Evolutionary conservation across 2,329 filamentous ascomycete genomes (phyloP), one percentile per base, ranked within the genome.

Genomic region (Arthrobotrys iridis): DNA sequence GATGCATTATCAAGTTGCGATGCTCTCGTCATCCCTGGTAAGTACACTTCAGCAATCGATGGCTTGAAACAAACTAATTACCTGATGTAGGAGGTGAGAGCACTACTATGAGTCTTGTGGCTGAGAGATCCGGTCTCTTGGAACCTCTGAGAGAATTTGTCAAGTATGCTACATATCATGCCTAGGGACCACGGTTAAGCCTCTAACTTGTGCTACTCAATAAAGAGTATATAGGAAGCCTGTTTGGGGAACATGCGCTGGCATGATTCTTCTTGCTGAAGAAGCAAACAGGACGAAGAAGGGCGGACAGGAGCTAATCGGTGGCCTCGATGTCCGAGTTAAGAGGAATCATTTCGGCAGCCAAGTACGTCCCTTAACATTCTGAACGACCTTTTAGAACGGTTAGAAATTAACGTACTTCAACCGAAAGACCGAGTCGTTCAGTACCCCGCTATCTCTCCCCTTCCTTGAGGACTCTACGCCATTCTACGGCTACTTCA

Each of bases 191-290:
- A 8, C 1, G 8, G n/a, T 15, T 7, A n/a, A n/a, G 18, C 15
- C 2, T 26, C 71, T 75, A 58, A 75, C 57, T 22, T n/a, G 13
- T 3, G n/a, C 7, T 11, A 13, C 40, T 10, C 1, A 8, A 18
- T 24, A 37, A 35, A 75, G 92, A 80, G 84, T 91, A 41, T 84
- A 88, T 60, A 88, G 90, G 78, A 93, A 91, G 79, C 93, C 93
- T 8, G 92, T 91, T 22, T 99, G 94, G 94, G 95, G 95, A 67
- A 98, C 95, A 18, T 99, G 95, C 82, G 95, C 95, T 10, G 95
- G 95, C 7, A 87, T 98, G 68, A 97, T 99, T 79, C 85, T 98
- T 55, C 89, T 99, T 57, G 91, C 93, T 1, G 91, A 97, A 80
- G 89, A 91, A 71, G 94, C 93, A 57, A 96, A 94, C 81, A 88